These are phyloP conservation scores for Magnolia changhungtana DNA, from an alignment of 164 flowering plant genomes.

Conservation along the genomic window DNA sequence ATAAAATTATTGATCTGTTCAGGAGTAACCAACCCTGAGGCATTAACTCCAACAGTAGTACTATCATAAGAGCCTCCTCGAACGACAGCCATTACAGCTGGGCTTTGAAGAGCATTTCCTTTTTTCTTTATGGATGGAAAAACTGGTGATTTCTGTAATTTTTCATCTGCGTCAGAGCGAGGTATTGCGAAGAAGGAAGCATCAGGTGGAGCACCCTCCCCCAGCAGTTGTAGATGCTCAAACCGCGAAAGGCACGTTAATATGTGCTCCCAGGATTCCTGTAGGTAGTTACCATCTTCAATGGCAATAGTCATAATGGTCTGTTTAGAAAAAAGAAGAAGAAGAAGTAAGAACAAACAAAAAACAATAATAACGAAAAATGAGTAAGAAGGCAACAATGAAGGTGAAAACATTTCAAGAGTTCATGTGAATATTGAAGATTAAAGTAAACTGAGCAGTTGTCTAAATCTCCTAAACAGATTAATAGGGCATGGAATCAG, in stretches of 20 bases:
- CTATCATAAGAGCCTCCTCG: constrained; percentile 99
- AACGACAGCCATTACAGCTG: constrained; percentile 89
- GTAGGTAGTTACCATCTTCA: constrained; percentile 92
- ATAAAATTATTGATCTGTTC: constrained; percentile 88
- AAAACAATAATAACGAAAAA: not conserved
- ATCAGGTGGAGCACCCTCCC: constrained; percentile 98
- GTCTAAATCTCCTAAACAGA: not conserved
- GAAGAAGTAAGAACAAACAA: not conserved
- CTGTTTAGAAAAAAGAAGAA: constrained; percentile 31
- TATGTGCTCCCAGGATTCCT: constrained; percentile 98
- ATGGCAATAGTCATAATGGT: constrained; percentile 91
- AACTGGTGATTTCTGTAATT: constrained; percentile 41
- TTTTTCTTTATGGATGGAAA: constrained; percentile 67
- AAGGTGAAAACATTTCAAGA: too few species aligned
- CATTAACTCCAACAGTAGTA: constrained; percentile 48
- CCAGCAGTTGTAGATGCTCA: constrained; percentile 91
- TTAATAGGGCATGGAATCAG: not conserved
- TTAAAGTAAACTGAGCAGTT: too few species aligned
- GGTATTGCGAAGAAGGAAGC: constrained; percentile 66
- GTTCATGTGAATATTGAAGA: too few species aligned
- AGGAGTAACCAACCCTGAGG: constrained; percentile 63
- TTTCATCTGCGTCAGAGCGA: constrained; percentile 71
- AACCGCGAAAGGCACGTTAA: constrained; percentile 93
- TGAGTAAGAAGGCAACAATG: too few species aligned
- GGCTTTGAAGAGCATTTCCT: constrained; percentile 75